Percentiles rank a stretch among this genome's conserved stretches.
phyloP scores from a whole-genome alignment of 1,284 basidiomycete genomes.

The Xerocomus tenax region DNA sequence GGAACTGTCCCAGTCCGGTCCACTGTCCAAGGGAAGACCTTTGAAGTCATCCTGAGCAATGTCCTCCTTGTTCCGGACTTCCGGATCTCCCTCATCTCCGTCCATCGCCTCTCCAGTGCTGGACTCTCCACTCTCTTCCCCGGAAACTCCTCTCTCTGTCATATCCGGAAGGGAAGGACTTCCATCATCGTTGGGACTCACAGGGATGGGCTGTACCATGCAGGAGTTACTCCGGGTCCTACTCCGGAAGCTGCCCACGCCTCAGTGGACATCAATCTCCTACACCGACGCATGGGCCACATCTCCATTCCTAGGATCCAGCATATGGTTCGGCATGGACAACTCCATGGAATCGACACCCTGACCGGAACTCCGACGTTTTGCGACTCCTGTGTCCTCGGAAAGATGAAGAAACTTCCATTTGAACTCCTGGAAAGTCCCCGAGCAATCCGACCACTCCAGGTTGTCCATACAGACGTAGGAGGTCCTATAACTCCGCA shows the following conservation, averaged over 20 bases:
- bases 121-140: too few species aligned
- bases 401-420: constrained; percentile 25
- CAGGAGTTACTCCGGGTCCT: constrained; percentile 10
- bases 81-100: too few species aligned
- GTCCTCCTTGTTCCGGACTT: too few species aligned
- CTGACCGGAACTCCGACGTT: constrained; percentile 6
- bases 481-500: constrained; percentile 24
- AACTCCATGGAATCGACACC: constrained; percentile 11
- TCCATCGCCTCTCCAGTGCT: too few species aligned
- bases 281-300: constrained; percentile 23
- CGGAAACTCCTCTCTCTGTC: too few species aligned
- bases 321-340: constrained; percentile 16
- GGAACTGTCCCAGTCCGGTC: too few species aligned
- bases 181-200: background rate
- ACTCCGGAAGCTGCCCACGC: background rate
- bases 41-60: too few species aligned
- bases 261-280: constrained; percentile 10
- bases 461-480: constrained; percentile 30
- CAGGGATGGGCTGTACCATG: background rate
- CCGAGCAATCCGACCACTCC: constrained; percentile 8
- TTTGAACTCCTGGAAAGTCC: constrained; percentile 13
- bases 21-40: too few species aligned
- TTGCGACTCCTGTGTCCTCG: constrained; percentile 17
- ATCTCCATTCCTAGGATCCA: constrained; percentile 8
- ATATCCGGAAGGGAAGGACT: background rate